Conservation (phyloP, 805 yeast genomes). For the Candida vaughaniae region DNA sequence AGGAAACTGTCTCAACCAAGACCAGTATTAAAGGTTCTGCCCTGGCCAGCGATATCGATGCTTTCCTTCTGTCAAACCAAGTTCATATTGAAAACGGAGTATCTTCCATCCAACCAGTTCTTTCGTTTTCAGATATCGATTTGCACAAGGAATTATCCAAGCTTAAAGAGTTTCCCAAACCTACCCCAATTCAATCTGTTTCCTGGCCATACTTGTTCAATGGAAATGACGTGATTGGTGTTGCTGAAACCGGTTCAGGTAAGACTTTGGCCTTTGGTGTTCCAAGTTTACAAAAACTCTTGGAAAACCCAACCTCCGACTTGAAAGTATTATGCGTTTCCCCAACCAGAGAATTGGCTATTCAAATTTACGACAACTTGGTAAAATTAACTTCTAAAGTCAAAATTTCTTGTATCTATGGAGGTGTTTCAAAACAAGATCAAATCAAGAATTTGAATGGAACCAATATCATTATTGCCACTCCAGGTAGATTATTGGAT, state of each 20-base stretch:
- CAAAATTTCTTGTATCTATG: slow-evolving; percentile 83
- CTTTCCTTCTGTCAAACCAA: slow-evolving; percentile 67
- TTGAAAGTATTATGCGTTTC: slow-evolving; percentile 82
- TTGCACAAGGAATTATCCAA: slow-evolving; percentile 54
- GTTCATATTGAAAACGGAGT: slow-evolving; percentile 65
- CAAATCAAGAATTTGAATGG: slow-evolving; percentile 69
- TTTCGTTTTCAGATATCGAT: slow-evolving; percentile 62
- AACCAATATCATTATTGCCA: slow-evolving; percentile 86
- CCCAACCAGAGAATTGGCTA: slow-evolving; percentile 96
- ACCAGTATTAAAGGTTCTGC: slow-evolving; percentile 36
- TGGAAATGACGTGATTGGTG: slow-evolving; percentile 88
- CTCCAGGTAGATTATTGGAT: slow-evolving; percentile 97
- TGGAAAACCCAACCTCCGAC: slow-evolving; percentile 42
- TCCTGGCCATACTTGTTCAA: slow-evolving; percentile 89
- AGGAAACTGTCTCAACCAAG: slow-evolving; percentile 15
- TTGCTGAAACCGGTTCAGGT: slow-evolving; percentile 98
- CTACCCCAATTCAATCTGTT: slow-evolving; percentile 93
- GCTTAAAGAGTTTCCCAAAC: slow-evolving; percentile 74
- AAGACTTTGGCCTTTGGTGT: slow-evolving; percentile 97
- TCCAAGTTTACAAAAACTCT: slow-evolving; percentile 82
- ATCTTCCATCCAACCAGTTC: slow-evolving; percentile 60
- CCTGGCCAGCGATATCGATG: slow-evolving; percentile 48
- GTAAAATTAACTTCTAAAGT: slow-evolving; percentile 62
- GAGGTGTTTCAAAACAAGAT: slow-evolving; percentile 95
- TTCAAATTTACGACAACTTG: slow-evolving; percentile 87